Base-by-base conservation (phyloP, 176 grass and related monocot genomes). In the Oryza meyeriana region DNA sequence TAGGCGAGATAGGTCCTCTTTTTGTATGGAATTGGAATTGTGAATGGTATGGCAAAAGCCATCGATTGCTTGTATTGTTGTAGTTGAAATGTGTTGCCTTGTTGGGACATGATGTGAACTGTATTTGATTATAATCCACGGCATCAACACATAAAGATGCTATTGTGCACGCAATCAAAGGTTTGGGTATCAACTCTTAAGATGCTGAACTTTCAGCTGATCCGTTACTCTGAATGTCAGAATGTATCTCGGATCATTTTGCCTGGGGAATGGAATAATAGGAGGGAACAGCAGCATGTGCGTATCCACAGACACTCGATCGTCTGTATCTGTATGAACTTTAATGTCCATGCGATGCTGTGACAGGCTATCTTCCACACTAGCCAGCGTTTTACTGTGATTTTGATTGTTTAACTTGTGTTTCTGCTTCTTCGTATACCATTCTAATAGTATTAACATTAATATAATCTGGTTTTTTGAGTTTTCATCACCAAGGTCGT, bases 1-100 rank as follows among this genome's bases (percentile, higher is more conserved):
- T 77, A 81, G 77, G 82, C 24, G 77, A 64, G 71, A 77, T 77
- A 76, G 55, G 34, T 84, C 24, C n/a, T 2, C 32, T 50, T 88
- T 79, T 74, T 69, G 1, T 83, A 27, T 83, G 44, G 35, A 26
- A 33, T 59, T 80, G 61, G 12, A 64, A 17, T 44, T 79, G 69
- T 74, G 69, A 79, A 79, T 75, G 50, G 42, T 62, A 25, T 48
- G 14, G 28, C 11, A 48, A 62, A 39, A 26, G 14, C 4, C 71
- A 70, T 62, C 32, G 50, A 32, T 70, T 70, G 40, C 38, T 31
- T 83, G 34, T 75, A 61, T 34, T 79, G 62, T 75, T 57, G 3
- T 31, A 44, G 12, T 39, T 42, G 22, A 50, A 28, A 71, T 77
- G 73, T 69, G 48, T 24, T 77, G 30, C 58, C 65, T 44, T 85